These are phyloP conservation scores for Saccharum hybrid DNA, from an alignment of 202 grass and related monocot genomes.

Conservation along the genomic window DNA sequence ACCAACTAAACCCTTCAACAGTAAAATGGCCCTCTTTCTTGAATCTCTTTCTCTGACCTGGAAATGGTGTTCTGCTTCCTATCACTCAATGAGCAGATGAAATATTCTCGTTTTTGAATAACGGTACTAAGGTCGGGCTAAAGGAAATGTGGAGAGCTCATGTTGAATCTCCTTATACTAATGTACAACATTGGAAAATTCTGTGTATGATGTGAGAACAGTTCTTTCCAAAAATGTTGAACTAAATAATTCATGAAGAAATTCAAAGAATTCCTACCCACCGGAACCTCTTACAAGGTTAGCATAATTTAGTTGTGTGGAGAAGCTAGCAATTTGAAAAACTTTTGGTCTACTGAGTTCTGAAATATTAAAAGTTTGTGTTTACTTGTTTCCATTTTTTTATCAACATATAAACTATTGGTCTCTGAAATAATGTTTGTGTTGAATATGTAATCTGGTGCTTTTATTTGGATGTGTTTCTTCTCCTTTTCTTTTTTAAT, in stretches of 20 bases:
- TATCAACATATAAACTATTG: conserved; percentile 8
- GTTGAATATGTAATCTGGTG: conserved; percentile 25
- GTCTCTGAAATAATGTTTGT: conserved; percentile 1
- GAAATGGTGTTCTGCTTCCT: background rate
- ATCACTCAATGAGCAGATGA: conserved; percentile 6
- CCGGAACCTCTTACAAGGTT: conserved; percentile 11
- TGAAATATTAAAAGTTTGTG: background rate
- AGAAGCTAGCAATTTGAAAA: background rate
- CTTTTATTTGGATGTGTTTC: conserved; percentile 11
- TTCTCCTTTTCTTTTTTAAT: conserved; percentile 2
- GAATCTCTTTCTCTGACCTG: background rate
- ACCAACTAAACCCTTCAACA: background rate
- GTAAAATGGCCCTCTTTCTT: background rate
- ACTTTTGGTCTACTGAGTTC: background rate
- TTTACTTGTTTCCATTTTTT: background rate
- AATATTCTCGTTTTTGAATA: background rate
- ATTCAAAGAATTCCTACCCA: background rate
- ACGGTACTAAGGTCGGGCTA: background rate
- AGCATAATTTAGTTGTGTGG: background rate
- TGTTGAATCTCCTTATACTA: conserved; percentile 18
- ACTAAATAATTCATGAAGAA: conserved; percentile 7
- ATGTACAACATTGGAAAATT: background rate
- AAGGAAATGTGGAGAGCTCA: conserved; percentile 20
- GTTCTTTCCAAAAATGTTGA: background rate
- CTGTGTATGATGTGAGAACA: background rate